These are phyloP conservation scores for Lignosus rhinocerotis DNA, from an alignment of 1,284 basidiomycete genomes.

Conservation along the genomic window DNA sequence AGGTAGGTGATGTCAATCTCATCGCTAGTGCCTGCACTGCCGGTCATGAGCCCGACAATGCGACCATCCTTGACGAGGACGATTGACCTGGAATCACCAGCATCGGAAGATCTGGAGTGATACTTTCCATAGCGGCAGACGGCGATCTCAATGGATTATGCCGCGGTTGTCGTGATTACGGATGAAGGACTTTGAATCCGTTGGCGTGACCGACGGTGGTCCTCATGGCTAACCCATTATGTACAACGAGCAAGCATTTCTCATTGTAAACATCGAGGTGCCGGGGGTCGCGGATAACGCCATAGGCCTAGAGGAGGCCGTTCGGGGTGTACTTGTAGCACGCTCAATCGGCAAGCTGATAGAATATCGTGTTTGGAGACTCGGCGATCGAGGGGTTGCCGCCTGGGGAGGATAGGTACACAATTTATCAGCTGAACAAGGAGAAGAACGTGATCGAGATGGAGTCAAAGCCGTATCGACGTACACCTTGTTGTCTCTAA, in stretches of 20 bases:
- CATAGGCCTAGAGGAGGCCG: not conserved
- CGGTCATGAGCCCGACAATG: not conserved
- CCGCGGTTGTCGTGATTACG: not conserved
- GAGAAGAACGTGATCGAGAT: too few species aligned
- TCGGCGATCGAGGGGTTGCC: too few species aligned
- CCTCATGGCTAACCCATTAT: constrained; percentile 24
- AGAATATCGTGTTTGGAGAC: too few species aligned
- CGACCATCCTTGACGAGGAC: not conserved
- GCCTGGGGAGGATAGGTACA: too few species aligned
- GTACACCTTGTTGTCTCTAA: too few species aligned
- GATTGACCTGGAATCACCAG: not conserved
- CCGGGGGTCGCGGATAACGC: constrained; percentile 22
- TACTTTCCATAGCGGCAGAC: not conserved
- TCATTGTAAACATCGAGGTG: constrained; percentile 26
- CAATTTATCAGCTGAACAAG: too few species aligned
- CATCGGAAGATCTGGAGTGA: not conserved
- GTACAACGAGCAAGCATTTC: constrained; percentile 27
- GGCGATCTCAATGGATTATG: not conserved
- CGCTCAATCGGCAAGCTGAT: too few species aligned
- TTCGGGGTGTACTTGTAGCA: too few species aligned
- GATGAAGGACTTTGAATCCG: not conserved
- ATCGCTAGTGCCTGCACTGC: not conserved
- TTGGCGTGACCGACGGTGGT: not conserved
- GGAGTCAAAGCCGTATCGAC: too few species aligned
- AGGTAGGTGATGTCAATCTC: constrained; percentile 14